A percentile compares a stretch with the other conserved stretches of the same genome.
These are phyloP conservation scores for Primulina huaijiensis DNA, from an alignment of 257 asterid genomes.

Conservation along the genomic window DNA sequence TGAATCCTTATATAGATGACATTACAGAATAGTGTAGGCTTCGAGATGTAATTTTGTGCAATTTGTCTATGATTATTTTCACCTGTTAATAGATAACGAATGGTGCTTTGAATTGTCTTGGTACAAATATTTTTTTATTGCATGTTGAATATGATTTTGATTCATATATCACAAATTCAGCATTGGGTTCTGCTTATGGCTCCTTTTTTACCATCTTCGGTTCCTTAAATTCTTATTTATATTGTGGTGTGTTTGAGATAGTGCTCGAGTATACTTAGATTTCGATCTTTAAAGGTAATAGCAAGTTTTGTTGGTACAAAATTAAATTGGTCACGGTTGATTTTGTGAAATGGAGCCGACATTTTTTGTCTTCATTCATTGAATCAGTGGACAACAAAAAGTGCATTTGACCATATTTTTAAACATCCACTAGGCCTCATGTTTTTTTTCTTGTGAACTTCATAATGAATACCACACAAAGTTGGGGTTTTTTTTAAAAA, in stretches of 20 bases:
- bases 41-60: neutral
- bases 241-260: too few relatives aligned
- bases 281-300: too few relatives aligned
- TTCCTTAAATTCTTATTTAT: neutral
- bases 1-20: neutral
- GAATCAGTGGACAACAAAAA: constrained; percentile 1
- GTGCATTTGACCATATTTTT: constrained; percentile 4
- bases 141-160: too few relatives aligned
- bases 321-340: neutral
- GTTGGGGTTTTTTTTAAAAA: too few relatives aligned
- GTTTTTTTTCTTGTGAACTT: constrained; percentile 7
- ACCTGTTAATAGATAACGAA: too few relatives aligned
- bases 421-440: neutral
- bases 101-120: too few relatives aligned
- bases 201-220: too few relatives aligned
- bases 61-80: neutral
- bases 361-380: neutral
- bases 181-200: too few relatives aligned
- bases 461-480: neutral
- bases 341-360: neutral
- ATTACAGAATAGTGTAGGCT: neutral
- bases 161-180: too few relatives aligned
- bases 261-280: neutral
- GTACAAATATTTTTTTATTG: too few relatives aligned
- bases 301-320: neutral